Evolutionary conservation across 2,329 filamentous ascomycete genomes (phyloP).

Genomic region (Fusarium xylarioides): DNA sequence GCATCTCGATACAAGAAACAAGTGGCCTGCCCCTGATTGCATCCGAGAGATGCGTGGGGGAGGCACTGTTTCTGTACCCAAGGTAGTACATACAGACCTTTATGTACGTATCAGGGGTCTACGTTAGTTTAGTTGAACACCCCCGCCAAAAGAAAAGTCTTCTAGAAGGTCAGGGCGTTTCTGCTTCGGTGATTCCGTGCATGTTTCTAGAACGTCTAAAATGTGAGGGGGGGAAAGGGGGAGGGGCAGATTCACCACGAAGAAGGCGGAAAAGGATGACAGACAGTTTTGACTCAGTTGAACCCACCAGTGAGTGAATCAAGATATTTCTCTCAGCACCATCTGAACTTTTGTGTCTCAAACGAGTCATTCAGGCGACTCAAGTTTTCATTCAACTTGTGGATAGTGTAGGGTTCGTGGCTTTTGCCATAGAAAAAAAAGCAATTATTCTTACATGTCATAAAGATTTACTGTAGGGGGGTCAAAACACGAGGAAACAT

Average conservation of each 20-base stretch:
- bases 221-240: neutral
- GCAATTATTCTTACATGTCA: conserved; percentile 14
- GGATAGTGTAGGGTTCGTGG: neutral
- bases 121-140: neutral
- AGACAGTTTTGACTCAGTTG: conserved; percentile 1
- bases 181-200: conserved; percentile 18
- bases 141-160: neutral
- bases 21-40: conserved; percentile 3
- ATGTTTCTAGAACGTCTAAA: conserved; percentile 14
- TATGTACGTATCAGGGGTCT: neutral
- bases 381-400: neutral
- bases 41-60: conserved; percentile 1
- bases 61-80: neutral
- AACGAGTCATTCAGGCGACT: conserved; percentile 6
- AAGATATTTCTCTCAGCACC: neutral
- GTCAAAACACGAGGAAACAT: conserved; percentile 11
- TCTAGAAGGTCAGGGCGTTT: conserved; percentile 11
- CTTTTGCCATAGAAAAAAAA: conserved; percentile 7
- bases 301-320: neutral
- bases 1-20: conserved; percentile 12
- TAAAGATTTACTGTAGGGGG: conserved; percentile 7
- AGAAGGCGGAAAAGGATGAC: neutral
- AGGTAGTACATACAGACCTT: neutral
- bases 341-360: neutral
- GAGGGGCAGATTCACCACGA: neutral